These are phyloP conservation scores for Arabidopsis suecica DNA, from an alignment of 345 rosid genomes.

Conservation along the genomic window DNA sequence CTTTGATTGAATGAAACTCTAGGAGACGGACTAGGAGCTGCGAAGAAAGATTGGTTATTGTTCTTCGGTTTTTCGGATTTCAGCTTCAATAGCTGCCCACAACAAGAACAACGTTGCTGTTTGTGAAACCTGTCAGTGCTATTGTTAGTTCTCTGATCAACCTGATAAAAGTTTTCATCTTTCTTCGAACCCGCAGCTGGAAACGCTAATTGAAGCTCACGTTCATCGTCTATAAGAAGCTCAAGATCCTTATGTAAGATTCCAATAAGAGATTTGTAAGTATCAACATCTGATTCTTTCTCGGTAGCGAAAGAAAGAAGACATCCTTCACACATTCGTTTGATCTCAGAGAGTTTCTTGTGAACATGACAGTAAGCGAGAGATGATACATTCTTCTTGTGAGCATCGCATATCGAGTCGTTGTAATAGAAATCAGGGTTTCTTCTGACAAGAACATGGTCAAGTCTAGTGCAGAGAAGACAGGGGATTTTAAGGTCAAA, in stretches of 20 bases:
- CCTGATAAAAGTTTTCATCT: conserved; percentile 40
- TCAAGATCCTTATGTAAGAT: conserved; percentile 83
- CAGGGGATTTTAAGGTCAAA: conserved; percentile 83
- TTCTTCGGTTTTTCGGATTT: conserved; percentile 48
- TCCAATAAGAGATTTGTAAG: conserved; percentile 84
- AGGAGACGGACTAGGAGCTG: conserved; percentile 81
- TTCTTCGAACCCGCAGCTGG: conserved; percentile 49
- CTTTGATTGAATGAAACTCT: conserved; percentile 58
- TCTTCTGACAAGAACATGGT: conserved; percentile 62
- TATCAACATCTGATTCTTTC: conserved; percentile 80
- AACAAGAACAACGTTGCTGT: conserved; percentile 61
- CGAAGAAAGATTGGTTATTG: conserved; percentile 41
- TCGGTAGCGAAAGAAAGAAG: conserved; percentile 91
- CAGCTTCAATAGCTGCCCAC: conserved; percentile 66
- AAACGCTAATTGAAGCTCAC: conserved; percentile 53
- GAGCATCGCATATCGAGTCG: conserved; percentile 75
- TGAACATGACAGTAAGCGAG: conserved; percentile 90
- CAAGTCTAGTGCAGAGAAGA: conserved; percentile 86
- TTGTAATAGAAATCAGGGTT: conserved; percentile 78
- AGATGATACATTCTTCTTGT: conserved; percentile 80
- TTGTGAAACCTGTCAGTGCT: conserved; percentile 30
- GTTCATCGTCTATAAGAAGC: conserved; percentile 69
- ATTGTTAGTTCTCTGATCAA: conserved; percentile 28
- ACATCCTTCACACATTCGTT: conserved; percentile 86
- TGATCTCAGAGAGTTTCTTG: conserved; percentile 85